Base-by-base conservation (phyloP, 2,329 filamentous ascomycete genomes). In the Rosellinia necatrix region DNA sequence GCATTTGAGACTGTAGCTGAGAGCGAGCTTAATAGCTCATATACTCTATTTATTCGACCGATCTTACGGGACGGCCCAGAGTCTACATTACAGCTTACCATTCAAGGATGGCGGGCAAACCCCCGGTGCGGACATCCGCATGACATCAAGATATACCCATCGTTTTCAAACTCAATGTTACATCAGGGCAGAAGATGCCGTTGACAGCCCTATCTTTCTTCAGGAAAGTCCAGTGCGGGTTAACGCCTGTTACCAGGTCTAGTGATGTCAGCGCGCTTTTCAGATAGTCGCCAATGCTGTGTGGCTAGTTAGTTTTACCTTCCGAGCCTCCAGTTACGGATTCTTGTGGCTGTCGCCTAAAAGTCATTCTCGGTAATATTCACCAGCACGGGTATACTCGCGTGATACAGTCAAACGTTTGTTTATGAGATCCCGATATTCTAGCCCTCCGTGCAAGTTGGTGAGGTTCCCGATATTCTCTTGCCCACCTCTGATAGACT, bases 71-170 rank as follows among this genome's bases (percentile, higher is more conserved):
- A 40, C 40, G 21, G 19, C 10, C 22, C 21, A 56, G 22, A 40
- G 21, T 37, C 40, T n/a, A 32, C 38, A 42, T 47, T 15, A 40
- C 32, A 42, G 41, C 44, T 24, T 41, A 34, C 49, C 44, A 54
- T 34, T 38, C 24, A 29, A 29, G 22, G 40, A 25, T 44, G 37
- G 48, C 30, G 29, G 41, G n/a, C 21, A 41, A 29, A 17, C 30
- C 41, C 27, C 46, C 48, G 37, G 38, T 52, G 52, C 48, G 32
- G 53, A 37, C 32, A 46, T 50, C 56, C 43, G 38, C 56, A 56
- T 56, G 25, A 44, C 41, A 49, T 25, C 19, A 49, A 37, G 53
- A 40, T 49, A 47, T 46, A 21, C 24, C 27, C 25, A 38, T 27
- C 21, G 35, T 52, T 47, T 49, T 48, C 38, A 49, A 17, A 10